Conservation (phyloP, 805 yeast species). For the Candida odintsovae region DNA sequence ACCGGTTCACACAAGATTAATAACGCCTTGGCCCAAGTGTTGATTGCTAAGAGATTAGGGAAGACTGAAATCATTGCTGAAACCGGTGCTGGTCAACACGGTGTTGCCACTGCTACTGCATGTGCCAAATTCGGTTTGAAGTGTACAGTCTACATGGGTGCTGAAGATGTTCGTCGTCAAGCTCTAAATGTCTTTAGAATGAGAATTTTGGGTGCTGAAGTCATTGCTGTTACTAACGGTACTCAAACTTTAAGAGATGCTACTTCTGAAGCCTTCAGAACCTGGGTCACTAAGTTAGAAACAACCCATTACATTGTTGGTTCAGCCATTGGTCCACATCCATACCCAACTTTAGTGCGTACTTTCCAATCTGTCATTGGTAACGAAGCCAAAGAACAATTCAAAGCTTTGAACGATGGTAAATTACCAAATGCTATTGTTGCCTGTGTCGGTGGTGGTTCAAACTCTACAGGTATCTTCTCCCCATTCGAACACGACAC, state of each 20-base stretch:
- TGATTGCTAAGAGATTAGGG: constrained; percentile 74
- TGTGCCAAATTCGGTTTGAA: constrained; percentile 89
- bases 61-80: constrained; percentile 77
- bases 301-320: constrained; percentile 95
- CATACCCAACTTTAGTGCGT: constrained; percentile 96
- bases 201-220: constrained; percentile 94
- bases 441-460: constrained; percentile 99
- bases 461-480: constrained; percentile 94
- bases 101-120: constrained; percentile 90
- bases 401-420: constrained; percentile 70
- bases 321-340: constrained; percentile 98
- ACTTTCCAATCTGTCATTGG: constrained; percentile 98
- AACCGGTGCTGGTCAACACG: constrained; percentile 93
- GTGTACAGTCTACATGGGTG: constrained; percentile 97
- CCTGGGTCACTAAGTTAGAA: constrained; percentile 85
- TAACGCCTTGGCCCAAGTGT: constrained; percentile 77
- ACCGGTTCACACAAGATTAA: constrained; percentile 87
- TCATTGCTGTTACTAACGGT: constrained; percentile 89
- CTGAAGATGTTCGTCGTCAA: constrained; percentile 98
- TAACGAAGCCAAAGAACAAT: constrained; percentile 87
- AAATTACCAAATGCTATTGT: constrained; percentile 89
- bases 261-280: constrained; percentile 92
- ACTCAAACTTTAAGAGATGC: constrained; percentile 96
- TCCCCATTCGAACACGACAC: constrained; percentile 84
- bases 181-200: constrained; percentile 97